These are phyloP conservation scores for Psidium friedrichsthalianum DNA, from an alignment of 345 rosid species.

Conservation along the genomic window DNA sequence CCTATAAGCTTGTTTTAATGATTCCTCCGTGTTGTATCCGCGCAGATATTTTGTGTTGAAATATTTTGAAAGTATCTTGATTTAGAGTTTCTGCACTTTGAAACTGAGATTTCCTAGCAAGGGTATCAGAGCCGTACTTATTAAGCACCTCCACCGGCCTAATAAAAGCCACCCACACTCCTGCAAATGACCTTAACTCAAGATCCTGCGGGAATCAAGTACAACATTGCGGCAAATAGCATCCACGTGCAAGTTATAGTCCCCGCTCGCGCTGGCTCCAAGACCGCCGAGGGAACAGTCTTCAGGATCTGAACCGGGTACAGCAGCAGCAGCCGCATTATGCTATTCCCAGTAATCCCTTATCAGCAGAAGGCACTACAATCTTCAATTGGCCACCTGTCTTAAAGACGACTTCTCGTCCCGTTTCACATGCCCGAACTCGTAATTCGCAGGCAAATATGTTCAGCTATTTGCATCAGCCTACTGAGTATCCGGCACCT, in stretches of 20 bases:
- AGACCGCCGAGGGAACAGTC: background rate
- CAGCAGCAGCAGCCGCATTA: background rate
- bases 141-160: background rate
- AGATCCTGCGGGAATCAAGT: background rate
- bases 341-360: background rate
- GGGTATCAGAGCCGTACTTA: background rate
- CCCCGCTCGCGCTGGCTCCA: background rate
- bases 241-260: background rate
- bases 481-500: background rate
- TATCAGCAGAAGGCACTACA: background rate
- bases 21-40: no score
- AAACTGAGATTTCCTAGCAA: background rate
- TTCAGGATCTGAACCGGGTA: background rate
- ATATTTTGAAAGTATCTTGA: no score
- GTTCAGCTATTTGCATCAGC: background rate
- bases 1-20: no score
- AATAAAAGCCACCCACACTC: background rate
- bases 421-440: background rate
- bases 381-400: background rate
- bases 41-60: no score
- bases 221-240: background rate
- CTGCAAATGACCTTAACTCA: background rate
- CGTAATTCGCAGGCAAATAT: background rate
- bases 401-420: no score
- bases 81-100: no score